phyloP scores from a whole-genome alignment of 352 stramenopile genomes.

The Pythium oligandrum region DNA sequence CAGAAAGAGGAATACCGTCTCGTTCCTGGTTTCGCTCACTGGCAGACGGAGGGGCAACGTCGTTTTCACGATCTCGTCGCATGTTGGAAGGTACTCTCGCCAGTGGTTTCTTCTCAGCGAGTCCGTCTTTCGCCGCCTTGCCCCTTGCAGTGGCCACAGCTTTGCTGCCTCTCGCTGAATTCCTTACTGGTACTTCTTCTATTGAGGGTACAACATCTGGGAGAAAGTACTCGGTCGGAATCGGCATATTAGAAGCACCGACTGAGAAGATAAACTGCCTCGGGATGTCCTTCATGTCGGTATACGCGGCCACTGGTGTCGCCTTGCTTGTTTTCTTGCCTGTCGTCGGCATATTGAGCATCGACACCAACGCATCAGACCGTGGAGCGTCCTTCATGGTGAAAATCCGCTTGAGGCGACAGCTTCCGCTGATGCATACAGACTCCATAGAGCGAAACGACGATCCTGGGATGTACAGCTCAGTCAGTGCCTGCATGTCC shows the following conservation, averaged over 20 bases:
- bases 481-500: constrained; percentile 59
- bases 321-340: not conserved
- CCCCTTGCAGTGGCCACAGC: too few relatives aligned
- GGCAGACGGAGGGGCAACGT: too few relatives aligned
- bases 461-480: constrained; percentile 43
- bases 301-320: constrained; percentile 12
- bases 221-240: constrained; percentile 61
- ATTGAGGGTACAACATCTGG: too few relatives aligned
- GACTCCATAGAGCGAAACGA: constrained; percentile 76
- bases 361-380: constrained; percentile 6
- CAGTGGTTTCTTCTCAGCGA: too few relatives aligned
- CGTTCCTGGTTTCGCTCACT: too few relatives aligned
- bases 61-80: too few relatives aligned
- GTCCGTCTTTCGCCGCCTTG: too few relatives aligned
- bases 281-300: constrained; percentile 51
- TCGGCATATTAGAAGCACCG: constrained; percentile 20
- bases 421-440: constrained; percentile 66
- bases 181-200: too few relatives aligned
- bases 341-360: not conserved
- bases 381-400: constrained; percentile 79
- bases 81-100: too few relatives aligned
- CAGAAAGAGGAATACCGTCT: too few relatives aligned
- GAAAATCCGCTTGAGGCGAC: constrained; percentile 76
- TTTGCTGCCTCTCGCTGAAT: too few relatives aligned
- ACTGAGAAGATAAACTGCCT: constrained; percentile 57